Conservation (phyloP, 371 early-diverging fungal genomes). For the Syncephalis plumigaleata region DNA sequence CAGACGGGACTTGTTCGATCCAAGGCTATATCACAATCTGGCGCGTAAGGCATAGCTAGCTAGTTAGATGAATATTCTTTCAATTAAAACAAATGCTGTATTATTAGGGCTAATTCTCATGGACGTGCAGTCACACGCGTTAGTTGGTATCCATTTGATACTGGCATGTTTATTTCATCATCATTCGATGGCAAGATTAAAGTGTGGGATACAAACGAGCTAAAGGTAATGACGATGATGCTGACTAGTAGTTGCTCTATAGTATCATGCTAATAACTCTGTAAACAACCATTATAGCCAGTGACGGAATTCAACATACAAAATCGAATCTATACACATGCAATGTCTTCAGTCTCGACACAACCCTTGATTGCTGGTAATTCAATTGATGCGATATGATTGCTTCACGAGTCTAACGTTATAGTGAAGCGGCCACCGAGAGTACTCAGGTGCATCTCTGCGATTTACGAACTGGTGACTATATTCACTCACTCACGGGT, state of each 20-base stretch:
- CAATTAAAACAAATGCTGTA: not conserved
- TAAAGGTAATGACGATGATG: conserved; percentile 24
- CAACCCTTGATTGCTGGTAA: conserved; percentile 69
- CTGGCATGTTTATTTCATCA: conserved; percentile 67
- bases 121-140: conserved; percentile 45
- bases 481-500: conserved; percentile 39
- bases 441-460: conserved; percentile 57
- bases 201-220: conserved; percentile 69
- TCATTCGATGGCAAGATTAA: conserved; percentile 64
- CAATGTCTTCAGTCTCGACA: conserved; percentile 48
- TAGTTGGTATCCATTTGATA: conserved; percentile 73
- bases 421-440: conserved; percentile 27
- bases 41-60: too few relatives aligned
- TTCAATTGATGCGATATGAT: not conserved
- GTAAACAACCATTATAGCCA: conserved; percentile 20
- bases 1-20: too few relatives aligned
- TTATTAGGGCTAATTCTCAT: conserved; percentile 29
- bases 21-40: too few relatives aligned
- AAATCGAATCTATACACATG: conserved; percentile 42
- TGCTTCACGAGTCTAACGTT: not conserved
- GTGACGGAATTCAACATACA: conserved; percentile 47
- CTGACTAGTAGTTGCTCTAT: not conserved
- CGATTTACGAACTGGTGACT: conserved; percentile 58
- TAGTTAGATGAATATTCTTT: too few relatives aligned
- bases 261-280: too few relatives aligned